Percentiles rank a stretch among this genome's conserved stretches.
These are phyloP conservation scores for Gracilaria vermiculophylla DNA, from an alignment of 23 red algal species.

Conservation along the genomic window DNA sequence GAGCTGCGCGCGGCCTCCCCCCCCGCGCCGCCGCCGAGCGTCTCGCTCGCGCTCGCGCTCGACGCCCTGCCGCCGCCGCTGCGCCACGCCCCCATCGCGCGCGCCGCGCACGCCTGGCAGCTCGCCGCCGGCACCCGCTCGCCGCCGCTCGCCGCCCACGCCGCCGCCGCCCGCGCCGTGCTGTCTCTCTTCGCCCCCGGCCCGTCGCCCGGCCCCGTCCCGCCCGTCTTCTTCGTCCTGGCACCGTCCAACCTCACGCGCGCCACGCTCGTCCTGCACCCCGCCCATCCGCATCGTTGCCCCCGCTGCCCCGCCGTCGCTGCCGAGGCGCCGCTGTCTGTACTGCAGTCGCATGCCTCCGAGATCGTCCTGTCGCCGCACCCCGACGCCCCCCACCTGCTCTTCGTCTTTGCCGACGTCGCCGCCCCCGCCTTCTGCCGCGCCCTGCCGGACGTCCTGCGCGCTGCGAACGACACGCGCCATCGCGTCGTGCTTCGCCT, in stretches of 20 bases:
- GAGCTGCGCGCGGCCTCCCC: background rate
- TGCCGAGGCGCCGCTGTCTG: background rate
- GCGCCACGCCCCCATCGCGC: background rate
- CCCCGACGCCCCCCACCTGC: background rate
- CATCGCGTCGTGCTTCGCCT: slow-evolving; percentile 32
- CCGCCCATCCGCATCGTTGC: too few relatives aligned
- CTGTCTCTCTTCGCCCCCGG: background rate
- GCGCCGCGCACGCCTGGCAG: background rate
- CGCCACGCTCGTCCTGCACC: background rate
- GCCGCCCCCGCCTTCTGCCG: background rate
- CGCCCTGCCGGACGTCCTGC: background rate
- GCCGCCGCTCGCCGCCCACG: background rate
- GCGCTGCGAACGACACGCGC: background rate
- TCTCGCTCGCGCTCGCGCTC: background rate
- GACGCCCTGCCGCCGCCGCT: background rate
- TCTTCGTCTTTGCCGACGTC: slow-evolving; percentile 29
- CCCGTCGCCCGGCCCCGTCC: background rate
- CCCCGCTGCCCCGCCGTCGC: background rate
- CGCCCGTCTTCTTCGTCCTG: background rate
- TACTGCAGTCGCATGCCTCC: background rate
- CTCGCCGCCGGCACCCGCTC: background rate
- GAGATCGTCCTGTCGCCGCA: slow-evolving; percentile 3
- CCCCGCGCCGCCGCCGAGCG: background rate
- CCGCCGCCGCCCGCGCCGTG: background rate
- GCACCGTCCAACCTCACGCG: background rate